These are phyloP conservation scores for Allium cepa DNA, from an alignment of 106 monocot species.

Conservation along the genomic window DNA sequence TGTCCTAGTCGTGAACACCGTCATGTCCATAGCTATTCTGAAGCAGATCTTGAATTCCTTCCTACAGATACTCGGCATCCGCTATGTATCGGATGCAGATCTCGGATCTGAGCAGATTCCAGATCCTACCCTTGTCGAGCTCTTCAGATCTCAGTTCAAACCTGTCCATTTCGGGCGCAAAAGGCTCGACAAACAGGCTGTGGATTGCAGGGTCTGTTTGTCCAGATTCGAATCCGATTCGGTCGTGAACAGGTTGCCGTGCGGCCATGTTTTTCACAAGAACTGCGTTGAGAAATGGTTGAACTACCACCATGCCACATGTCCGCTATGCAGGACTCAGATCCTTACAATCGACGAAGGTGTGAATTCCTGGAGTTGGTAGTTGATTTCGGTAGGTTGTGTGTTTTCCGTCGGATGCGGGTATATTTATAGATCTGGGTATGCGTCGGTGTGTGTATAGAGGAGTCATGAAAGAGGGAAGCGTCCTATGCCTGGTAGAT, in stretches of 20 bases:
- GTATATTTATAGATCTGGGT: neutral
- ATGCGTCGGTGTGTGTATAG: neutral
- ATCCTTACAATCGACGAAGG: constrained; percentile 19
- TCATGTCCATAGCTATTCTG: constrained; percentile 54
- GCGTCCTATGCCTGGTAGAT: constrained; percentile 1
- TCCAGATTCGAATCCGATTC: constrained; percentile 60
- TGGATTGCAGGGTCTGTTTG: constrained; percentile 78
- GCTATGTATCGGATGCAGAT: neutral
- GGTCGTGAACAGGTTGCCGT: constrained; percentile 66
- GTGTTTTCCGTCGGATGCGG: neutral
- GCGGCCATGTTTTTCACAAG: constrained; percentile 79
- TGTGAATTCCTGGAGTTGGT: neutral
- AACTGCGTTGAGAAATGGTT: constrained; percentile 73
- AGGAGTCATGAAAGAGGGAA: neutral
- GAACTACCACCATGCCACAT: constrained; percentile 68
- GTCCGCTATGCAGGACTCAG: constrained; percentile 69
- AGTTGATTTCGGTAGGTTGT: neutral
- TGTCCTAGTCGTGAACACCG: constrained; percentile 63
- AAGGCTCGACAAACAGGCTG: constrained; percentile 1
- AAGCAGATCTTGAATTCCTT: constrained; percentile 49
- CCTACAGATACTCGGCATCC: constrained; percentile 37
- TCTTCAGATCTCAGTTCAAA: constrained; percentile 52
- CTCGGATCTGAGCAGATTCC: neutral
- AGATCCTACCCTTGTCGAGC: constrained; percentile 34
- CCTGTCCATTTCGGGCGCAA: constrained; percentile 42